Base-by-base conservation (phyloP, 2,329 filamentous ascomycete species). In the Aspergillus eucalypticola region DNA sequence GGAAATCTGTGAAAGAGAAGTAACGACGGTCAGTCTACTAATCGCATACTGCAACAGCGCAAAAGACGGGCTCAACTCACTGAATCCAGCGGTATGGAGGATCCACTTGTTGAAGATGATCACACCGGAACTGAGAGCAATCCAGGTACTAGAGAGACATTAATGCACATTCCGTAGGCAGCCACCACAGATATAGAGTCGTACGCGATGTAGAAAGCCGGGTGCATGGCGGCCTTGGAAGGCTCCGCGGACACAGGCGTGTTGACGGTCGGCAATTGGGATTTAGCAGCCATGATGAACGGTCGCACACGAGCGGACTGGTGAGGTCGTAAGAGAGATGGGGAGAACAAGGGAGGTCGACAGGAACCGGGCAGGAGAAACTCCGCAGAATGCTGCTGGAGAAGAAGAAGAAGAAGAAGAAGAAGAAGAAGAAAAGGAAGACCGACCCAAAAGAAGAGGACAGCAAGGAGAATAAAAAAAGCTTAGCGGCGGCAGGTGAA, bases 61-160 rank as follows among this genome's bases (percentile, higher is more conserved):
- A 13, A 13, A 27, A 19, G 32, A 29, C 48, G 52, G 41, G 38
- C 21, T 49, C 32, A 10, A 70, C 88, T 82, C 85, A 91, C 89
- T 85, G 82, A 97, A 97, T 65, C 90, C 84, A 62, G 90, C 85
- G 25, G 88, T 92, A 69, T 92, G 87, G 63, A 98, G 84, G 73
- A 98, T 92, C 88, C 91, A 96, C 86, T 98, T 98, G 88, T 98
- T 98, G 88, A 97, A 98, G 62, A 98, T 84, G 76, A 98, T 98
- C 74, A 97, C 92, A 69, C 89, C 91, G 27, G 92, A 96, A 72
- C 91, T 96, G 76, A 96, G 84, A 60, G 87, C 82, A 76, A 98
- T 98, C 94, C 94, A 98, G 67, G 88, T 83, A 69, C 92, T 96
- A 77, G 27, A 13, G 8, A 42, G 15, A 17, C 21, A 52, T 69